A percentile compares a stretch with the other conserved stretches of the same genome.
phyloP scores from a whole-genome alignment of 2,329 filamentous ascomycete species.

The Talaromyces sp. region DNA sequence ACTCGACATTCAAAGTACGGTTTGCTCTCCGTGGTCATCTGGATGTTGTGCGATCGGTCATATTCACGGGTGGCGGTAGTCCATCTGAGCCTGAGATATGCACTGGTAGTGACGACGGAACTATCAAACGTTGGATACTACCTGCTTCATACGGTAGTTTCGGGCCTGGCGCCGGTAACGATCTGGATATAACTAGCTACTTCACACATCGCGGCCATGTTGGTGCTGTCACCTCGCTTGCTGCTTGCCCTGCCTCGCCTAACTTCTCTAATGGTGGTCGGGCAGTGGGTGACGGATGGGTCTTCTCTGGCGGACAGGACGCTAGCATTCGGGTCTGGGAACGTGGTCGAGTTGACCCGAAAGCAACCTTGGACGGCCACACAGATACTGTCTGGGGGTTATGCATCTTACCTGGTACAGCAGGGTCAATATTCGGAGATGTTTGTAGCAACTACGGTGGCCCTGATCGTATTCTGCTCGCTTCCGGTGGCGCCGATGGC shows the following conservation, averaged over 20 bases:
- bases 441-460: conserved; percentile 68
- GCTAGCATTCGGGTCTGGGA: conserved; percentile 94
- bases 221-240: conserved; percentile 81
- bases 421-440: conserved; percentile 71
- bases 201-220: conserved; percentile 93
- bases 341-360: conserved; percentile 85
- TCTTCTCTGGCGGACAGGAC: conserved; percentile 96
- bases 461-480: conserved; percentile 81
- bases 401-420: conserved; percentile 80
- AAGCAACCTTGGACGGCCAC: conserved; percentile 88
- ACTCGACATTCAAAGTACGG: conserved; percentile 83
- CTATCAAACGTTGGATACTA: conserved; percentile 95
- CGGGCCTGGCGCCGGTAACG: conserved; percentile 56
- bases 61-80: conserved; percentile 94
- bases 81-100: conserved; percentile 95
- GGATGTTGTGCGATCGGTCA: conserved; percentile 87
- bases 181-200: conserved; percentile 86
- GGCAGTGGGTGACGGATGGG: conserved; percentile 90
- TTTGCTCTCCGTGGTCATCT: conserved; percentile 90
- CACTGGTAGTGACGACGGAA: conserved; percentile 89
- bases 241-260: conserved; percentile 79
- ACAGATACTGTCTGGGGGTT: conserved; percentile 95
- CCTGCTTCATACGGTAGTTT: conserved; percentile 69
- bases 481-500: conserved; percentile 85
- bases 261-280: conserved; percentile 86